Percentiles rank a stretch among this genome's conserved stretches.
These are phyloP conservation scores for Rhododendron williamsianum DNA, from an alignment of 148 eudicot species.

Conservation along the genomic window DNA sequence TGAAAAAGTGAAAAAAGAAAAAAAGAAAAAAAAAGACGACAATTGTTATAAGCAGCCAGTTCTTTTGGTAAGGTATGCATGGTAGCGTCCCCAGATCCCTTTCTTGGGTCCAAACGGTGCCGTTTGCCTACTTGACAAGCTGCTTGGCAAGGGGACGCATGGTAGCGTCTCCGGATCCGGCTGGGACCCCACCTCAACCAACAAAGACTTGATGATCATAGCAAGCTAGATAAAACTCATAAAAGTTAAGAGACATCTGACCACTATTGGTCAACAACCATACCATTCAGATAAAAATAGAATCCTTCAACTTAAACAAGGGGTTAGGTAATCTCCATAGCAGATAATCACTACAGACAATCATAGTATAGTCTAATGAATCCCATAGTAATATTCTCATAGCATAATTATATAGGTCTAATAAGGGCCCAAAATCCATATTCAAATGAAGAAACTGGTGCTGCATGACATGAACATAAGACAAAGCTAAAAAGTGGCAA, in stretches of 20 bases:
- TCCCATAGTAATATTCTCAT: background rate
- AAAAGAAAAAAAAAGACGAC: too few species aligned
- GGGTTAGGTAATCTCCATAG: background rate
- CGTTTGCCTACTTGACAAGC: too few species aligned
- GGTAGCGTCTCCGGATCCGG: too few species aligned
- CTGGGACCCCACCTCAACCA: background rate
- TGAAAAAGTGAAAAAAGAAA: background rate
- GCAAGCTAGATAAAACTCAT: background rate
- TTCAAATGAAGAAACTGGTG: background rate
- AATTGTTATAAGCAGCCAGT: too few species aligned
- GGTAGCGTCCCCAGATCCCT: too few species aligned
- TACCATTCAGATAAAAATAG: background rate
- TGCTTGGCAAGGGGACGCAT: too few species aligned
- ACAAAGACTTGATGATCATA: background rate
- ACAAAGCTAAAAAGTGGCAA: background rate
- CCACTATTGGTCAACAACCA: background rate
- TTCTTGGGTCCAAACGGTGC: too few species aligned
- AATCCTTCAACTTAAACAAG: background rate
- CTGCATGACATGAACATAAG: background rate
- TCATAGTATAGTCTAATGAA: background rate
- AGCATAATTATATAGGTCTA: background rate
- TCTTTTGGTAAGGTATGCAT: too few species aligned
- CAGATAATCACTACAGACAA: background rate
- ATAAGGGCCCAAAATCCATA: background rate
- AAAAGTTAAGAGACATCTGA: background rate